Conservation (phyloP, 1,284 basidiomycete species). For the Pseudozyma thailandica region DNA sequence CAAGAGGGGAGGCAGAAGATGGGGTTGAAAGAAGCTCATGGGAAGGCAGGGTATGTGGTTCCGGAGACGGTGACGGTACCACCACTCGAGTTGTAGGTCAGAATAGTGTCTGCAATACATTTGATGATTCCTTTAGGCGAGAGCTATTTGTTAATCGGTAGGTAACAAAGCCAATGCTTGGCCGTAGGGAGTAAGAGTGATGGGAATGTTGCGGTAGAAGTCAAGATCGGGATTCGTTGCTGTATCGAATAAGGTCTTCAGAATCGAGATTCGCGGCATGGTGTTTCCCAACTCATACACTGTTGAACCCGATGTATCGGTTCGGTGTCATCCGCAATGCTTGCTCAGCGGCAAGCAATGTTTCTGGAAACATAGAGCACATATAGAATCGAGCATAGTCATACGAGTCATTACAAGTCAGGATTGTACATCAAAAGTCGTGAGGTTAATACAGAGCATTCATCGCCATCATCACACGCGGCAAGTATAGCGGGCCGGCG, state of each 20-base stretch:
- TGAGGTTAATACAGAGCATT: too few species aligned
- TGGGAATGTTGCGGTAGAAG: slow-evolving; percentile 73
- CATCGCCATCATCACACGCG: not conserved
- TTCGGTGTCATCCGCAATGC: too few species aligned
- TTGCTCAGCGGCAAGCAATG: too few species aligned
- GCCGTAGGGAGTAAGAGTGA: slow-evolving; percentile 77
- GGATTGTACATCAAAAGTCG: too few species aligned
- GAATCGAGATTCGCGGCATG: slow-evolving; percentile 73
- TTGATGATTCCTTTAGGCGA: not conserved
- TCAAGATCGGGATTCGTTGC: slow-evolving; percentile 76
- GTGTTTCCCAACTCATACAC: slow-evolving; percentile 73
- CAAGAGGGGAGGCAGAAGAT: slow-evolving; percentile 11
- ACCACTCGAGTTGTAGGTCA: slow-evolving; percentile 14
- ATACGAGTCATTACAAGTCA: too few species aligned
- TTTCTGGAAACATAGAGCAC: too few species aligned
- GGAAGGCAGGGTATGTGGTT: slow-evolving; percentile 16
- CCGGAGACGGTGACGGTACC: slow-evolving; percentile 18
- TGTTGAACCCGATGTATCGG: slow-evolving; percentile 72
- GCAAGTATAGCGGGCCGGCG: not conserved
- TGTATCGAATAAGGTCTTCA: slow-evolving; percentile 69
- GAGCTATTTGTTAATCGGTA: slow-evolving; percentile 63
- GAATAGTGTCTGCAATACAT: not conserved
- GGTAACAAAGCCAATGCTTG: slow-evolving; percentile 73
- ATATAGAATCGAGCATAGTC: too few species aligned
- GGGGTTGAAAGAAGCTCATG: slow-evolving; percentile 31